Evolutionary conservation across 2,329 filamentous ascomycete species (phyloP), one percentile per base, ranked within the genome.

Genomic region (Epichloe baconii): DNA sequence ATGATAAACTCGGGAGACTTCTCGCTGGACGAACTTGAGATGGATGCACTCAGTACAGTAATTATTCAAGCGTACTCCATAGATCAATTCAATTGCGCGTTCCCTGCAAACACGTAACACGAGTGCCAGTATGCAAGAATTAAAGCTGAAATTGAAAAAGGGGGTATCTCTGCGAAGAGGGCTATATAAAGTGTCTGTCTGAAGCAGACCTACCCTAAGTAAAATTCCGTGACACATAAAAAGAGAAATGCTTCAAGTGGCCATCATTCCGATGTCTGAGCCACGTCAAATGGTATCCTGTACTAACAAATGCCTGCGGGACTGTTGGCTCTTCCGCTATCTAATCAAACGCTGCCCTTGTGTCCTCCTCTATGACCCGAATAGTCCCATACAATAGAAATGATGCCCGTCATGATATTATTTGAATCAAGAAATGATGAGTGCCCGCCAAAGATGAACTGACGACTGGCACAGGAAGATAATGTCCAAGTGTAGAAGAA

Each of bases 211-310:
- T 52, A 48, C 23, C 34, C 26, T 10, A 44, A 35, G 4, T 1
- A 38, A 26, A n/a, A 43, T 5, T 11, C 3, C 11, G 5, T 35
- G 10, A 36, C 43, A 45, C 5, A 21, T n/a, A 38, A 3, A 38
- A 3, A 31, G 17, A 11, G 12, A 47, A 26, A 17, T 10, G 34
- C 15, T 14, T n/a, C 21, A 36, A 52, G 43, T 43, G 43, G 46
- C n/a, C 51, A 12, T 36, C 38, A 23, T 47, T 19, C 23, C 36
- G 26, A 21, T 41, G 26, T 38, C 34, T n/a, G 41, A 41, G 48
- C 51, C 51, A 50, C 51, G 34, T 50, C 51, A 50, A 53, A 47
- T 50, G 51, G 51, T 53, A 53, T 53, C 51, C 44, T 52, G 14
- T 47, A 47, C 42, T 43, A 38, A 43, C 2, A 46, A 35, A 40